phyloP scores from a whole-genome alignment of 2,329 filamentous ascomycete genomes.

The Didymella pinodella region DNA sequence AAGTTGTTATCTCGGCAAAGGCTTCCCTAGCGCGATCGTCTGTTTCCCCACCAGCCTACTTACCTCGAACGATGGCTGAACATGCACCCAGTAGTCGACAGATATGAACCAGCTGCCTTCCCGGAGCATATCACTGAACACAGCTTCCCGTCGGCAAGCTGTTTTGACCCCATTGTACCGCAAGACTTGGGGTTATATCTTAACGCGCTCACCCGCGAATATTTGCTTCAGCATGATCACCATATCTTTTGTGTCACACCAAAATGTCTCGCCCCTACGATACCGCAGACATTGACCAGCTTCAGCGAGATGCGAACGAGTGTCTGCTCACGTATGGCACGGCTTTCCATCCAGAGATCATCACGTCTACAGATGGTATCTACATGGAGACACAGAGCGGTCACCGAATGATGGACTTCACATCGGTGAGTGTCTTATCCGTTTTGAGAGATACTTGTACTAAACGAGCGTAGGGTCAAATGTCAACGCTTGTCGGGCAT shows the following conservation, averaged over 20 bases:
- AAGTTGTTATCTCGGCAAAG: neutral
- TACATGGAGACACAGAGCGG: constrained; percentile 43
- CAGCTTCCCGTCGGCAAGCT: constrained; percentile 1
- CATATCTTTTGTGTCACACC: neutral
- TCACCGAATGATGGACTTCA: constrained; percentile 46
- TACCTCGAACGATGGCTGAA: neutral
- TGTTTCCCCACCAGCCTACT: neutral
- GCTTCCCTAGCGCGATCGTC: neutral
- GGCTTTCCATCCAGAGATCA: constrained; percentile 41
- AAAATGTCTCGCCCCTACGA: constrained; percentile 21
- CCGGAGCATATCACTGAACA: neutral
- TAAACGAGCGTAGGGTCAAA: constrained; percentile 25
- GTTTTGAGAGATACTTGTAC: neutral
- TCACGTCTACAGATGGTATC: constrained; percentile 39
- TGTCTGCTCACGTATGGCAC: constrained; percentile 36
- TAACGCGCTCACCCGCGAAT: neutral
- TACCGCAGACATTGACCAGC: constrained; percentile 24
- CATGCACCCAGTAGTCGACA: neutral
- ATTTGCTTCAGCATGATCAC: neutral
- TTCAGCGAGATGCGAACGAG: constrained; percentile 34
- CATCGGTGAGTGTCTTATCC: constrained; percentile 22
- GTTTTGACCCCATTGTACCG: neutral
- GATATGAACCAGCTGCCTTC: neutral
- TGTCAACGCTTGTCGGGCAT: constrained; percentile 43
- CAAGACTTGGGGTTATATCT: neutral